Evolutionary conservation across 352 stramenopile species (phyloP), one percentile per base, ranked within the genome.

Genomic region (Pseudoperonospora humuli): DNA sequence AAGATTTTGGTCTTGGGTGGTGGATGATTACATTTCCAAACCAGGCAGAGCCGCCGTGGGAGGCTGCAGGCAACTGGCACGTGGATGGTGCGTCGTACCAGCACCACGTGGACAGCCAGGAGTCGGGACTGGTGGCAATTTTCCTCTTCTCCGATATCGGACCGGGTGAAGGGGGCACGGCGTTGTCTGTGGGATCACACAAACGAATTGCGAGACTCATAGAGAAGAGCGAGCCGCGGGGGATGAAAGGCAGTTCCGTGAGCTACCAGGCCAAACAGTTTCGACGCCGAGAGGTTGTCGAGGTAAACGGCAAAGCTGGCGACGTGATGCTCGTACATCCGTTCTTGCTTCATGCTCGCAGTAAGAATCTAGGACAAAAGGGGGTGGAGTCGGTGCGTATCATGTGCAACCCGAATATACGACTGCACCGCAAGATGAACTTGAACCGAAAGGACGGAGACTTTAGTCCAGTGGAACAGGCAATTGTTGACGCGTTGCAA

Each of bases 21-120:
- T 91, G 79, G 81, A 82, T 88, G 48, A 50, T 91, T 39, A 91
- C 81, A 24, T 93, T 91, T 43, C 77, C 79, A 6, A 51, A 64
- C 3, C 71, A 81, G 25, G 32, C 52, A 0, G 39, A 66, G 28
- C 54, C 57, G 20, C 74, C 78, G 14, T 91, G 78, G 80, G 67
- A 36, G 5, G 56, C 75, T 33, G 76, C 77, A 1, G 80, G 80
- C 18, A 83, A 81, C 43, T 93, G 80, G 80, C 80, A 93, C 44
- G 70, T 91, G 13, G 79, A 91, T 57, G 80, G 80, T 17, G 73
- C 76, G 8, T 57, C 71, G 23, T 90, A 87, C 54, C 62, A 79
- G 43, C 80, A 90, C 36, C 73, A 82, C 25, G 32, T 86, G 11
- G 63, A 91, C 53, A 86, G 71, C 48, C 55, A 39, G 7, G 74